These are phyloP conservation scores for Yamadazyma friedrichii DNA, from an alignment of 1,139 yeast species.

Conservation along the genomic window DNA sequence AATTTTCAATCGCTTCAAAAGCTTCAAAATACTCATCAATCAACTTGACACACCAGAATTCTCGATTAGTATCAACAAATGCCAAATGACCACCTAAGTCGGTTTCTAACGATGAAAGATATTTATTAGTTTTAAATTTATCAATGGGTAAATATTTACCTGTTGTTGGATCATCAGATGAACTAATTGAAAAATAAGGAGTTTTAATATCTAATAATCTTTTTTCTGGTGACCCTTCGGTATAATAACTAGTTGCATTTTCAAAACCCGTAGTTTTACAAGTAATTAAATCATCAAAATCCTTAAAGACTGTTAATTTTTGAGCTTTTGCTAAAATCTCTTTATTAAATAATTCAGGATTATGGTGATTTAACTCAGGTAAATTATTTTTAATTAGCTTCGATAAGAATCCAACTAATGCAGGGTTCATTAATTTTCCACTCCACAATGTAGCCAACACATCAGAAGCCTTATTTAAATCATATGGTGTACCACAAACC, in stretches of 20 bases:
- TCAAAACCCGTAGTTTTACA: slow-evolving; percentile 73
- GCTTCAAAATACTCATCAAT: slow-evolving; percentile 60
- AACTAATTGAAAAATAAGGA: slow-evolving; percentile 67
- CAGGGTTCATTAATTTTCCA: slow-evolving; percentile 65
- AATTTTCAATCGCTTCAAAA: slow-evolving; percentile 31
- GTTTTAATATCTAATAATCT: slow-evolving; percentile 55
- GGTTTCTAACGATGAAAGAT: slow-evolving; percentile 37
- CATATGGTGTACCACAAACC: slow-evolving; percentile 83
- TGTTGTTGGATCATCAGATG: slow-evolving; percentile 84
- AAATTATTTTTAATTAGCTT: slow-evolving; percentile 64
- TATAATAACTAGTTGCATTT: slow-evolving; percentile 70
- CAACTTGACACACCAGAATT: slow-evolving; percentile 73
- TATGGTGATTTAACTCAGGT: slow-evolving; percentile 43
- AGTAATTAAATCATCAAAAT: slow-evolving; percentile 74
- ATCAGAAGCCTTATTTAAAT: slow-evolving; percentile 57
- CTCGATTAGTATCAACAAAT: slow-evolving; percentile 54
- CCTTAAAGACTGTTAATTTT: slow-evolving; percentile 39
- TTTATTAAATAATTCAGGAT: slow-evolving; percentile 32
- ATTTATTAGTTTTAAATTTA: slow-evolving; percentile 29
- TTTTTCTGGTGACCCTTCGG: slow-evolving; percentile 63
- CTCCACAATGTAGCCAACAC: slow-evolving; percentile 53
- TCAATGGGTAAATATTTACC: slow-evolving; percentile 43
- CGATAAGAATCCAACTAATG: slow-evolving; percentile 63
- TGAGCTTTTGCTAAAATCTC: slow-evolving; percentile 31
- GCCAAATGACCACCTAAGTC: slow-evolving; percentile 65